Evolutionary conservation across 2,329 filamentous ascomycete genomes (phyloP).

Genomic region (Ophiosphaerella korrae): DNA sequence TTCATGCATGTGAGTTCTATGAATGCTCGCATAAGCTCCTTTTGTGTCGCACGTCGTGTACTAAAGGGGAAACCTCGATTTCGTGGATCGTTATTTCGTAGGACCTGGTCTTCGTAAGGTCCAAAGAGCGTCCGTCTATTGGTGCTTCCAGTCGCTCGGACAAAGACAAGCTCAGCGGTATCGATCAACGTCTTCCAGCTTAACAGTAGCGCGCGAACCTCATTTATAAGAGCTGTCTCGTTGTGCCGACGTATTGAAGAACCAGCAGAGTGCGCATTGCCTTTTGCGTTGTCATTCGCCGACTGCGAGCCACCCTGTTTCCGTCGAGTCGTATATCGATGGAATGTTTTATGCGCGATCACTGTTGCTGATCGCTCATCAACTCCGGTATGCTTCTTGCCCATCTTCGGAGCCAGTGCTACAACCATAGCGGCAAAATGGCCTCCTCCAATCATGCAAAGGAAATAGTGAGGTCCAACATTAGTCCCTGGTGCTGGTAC

Average conservation of each 20-base stretch:
- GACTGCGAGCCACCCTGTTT: slow-evolving; percentile 97
- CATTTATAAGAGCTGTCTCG: slow-evolving; percentile 85
- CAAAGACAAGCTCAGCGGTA: slow-evolving; percentile 81
- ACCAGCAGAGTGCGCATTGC: slow-evolving; percentile 90
- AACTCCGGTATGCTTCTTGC: slow-evolving; percentile 70
- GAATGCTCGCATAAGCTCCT: slow-evolving; percentile 91
- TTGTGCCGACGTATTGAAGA: slow-evolving; percentile 90
- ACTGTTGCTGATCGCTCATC: slow-evolving; percentile 86
- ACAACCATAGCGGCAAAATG: slow-evolving; percentile 98
- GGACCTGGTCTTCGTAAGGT: slow-evolving; percentile 85
- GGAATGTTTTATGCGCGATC: slow-evolving; percentile 95
- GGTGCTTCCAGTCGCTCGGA: slow-evolving; percentile 84
- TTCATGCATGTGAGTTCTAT: slow-evolving; percentile 93
- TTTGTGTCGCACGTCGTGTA: slow-evolving; percentile 88
- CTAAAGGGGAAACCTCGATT: slow-evolving; percentile 91
- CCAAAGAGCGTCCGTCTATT: slow-evolving; percentile 89
- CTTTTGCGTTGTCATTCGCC: slow-evolving; percentile 91
- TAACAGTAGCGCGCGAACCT: slow-evolving; percentile 77
- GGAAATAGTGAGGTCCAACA: slow-evolving; percentile 83
- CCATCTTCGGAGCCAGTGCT: slow-evolving; percentile 78
- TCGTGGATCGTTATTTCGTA: slow-evolving; percentile 77
- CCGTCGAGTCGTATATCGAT: slow-evolving; percentile 91
- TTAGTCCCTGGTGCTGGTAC: slow-evolving; percentile 63
- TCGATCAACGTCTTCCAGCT: slow-evolving; percentile 90
- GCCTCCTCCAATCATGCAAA: slow-evolving; percentile 98